Conservation (phyloP, 345 rosid genomes). For the Conringia planisiliqua region DNA sequence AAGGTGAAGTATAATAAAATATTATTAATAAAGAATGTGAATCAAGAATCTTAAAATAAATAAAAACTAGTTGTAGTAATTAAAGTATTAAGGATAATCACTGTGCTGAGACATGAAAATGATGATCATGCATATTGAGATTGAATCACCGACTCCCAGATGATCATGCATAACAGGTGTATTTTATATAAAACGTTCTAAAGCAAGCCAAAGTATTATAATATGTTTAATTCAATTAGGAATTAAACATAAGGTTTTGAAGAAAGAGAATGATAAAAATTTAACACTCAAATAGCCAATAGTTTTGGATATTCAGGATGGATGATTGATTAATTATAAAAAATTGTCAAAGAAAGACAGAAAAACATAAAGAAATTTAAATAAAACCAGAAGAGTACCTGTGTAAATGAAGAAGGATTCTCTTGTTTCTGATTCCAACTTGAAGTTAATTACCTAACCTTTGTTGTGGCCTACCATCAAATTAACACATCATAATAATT, state of each 20-base stretch:
- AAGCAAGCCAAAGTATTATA: neutral
- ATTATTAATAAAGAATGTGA: neutral
- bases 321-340: neutral
- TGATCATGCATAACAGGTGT: neutral
- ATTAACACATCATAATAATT: neutral
- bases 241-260: neutral
- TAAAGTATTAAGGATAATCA: neutral
- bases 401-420: neutral
- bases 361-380: neutral
- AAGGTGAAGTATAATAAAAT: neutral
- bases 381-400: neutral
- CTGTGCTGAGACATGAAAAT: neutral
- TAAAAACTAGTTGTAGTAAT: neutral
- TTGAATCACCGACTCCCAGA: neutral
- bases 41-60: neutral
- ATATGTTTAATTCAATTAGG: neutral
- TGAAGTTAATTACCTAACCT: neutral
- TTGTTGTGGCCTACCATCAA: neutral
- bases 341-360: neutral
- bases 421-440: constrained; percentile 5
- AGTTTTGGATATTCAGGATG: neutral
- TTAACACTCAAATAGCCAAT: neutral
- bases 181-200: neutral
- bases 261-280: neutral
- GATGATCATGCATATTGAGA: neutral